phyloP scores from a whole-genome alignment of 2,329 filamentous ascomycete genomes.

The Corinectria fuckeliana region DNA sequence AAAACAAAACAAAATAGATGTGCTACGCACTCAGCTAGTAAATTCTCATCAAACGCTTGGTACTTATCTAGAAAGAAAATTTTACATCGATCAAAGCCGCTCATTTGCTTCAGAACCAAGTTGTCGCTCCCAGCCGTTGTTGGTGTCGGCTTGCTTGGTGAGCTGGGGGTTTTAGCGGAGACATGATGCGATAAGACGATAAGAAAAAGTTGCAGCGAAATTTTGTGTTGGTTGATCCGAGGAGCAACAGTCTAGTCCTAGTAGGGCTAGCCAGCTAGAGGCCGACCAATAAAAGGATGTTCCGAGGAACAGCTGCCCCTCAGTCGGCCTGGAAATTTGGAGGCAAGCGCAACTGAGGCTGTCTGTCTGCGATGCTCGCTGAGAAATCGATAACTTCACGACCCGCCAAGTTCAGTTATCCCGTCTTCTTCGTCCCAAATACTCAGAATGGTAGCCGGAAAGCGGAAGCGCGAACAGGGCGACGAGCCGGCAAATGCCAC shows the following conservation, averaged over 20 bases:
- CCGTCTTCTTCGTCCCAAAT: conserved; percentile 12
- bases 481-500: conserved; percentile 52
- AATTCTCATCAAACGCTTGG: too few relatives aligned
- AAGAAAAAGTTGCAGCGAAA: conserved; percentile 31
- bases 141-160: background rate
- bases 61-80: too few relatives aligned
- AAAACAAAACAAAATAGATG: too few relatives aligned
- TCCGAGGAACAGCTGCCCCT: conserved; percentile 33
- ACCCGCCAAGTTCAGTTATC: background rate
- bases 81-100: too few relatives aligned
- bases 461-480: conserved; percentile 66
- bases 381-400: conserved; percentile 31
- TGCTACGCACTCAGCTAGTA: too few relatives aligned
- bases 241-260: background rate
- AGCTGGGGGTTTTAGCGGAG: conserved; percentile 10
- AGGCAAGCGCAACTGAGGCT: conserved; percentile 29
- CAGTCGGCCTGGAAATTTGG: conserved; percentile 36
- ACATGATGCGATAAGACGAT: conserved; percentile 27
- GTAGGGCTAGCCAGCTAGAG: accelerated
- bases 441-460: conserved; percentile 41
- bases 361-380: conserved; percentile 25
- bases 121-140: too few relatives aligned
- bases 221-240: conserved; percentile 30
- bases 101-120: too few relatives aligned
- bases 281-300: conserved; percentile 24